Evolutionary conservation across 1,284 basidiomycete genomes (phyloP).

Genomic region (Pterulicium gracile): DNA sequence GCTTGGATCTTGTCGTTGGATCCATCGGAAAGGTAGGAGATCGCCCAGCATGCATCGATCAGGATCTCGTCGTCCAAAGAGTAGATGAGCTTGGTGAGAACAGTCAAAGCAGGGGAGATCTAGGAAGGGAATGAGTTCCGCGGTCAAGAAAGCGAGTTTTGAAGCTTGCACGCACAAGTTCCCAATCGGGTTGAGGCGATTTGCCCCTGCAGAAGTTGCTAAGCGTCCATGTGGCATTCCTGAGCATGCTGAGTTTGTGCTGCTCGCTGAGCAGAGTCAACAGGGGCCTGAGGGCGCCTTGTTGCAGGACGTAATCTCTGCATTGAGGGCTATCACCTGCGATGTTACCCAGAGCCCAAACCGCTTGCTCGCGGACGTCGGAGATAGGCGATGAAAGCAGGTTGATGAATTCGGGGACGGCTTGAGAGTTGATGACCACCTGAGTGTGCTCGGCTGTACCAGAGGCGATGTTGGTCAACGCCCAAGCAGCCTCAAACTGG

Average conservation of each 20-base stretch:
- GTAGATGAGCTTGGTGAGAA: slow-evolving; percentile 97
- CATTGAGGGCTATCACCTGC: slow-evolving; percentile 93
- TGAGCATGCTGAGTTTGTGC: slow-evolving; percentile 94
- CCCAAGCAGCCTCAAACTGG: slow-evolving; percentile 99
- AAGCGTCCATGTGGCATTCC: slow-evolving; percentile 96
- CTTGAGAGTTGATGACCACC: slow-evolving; percentile 90
- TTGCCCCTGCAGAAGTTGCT: slow-evolving; percentile 98
- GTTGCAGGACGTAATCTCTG: slow-evolving; percentile 80
- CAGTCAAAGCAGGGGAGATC: slow-evolving; percentile 94
- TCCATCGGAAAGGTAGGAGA: slow-evolving; percentile 98
- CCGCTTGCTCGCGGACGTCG: slow-evolving; percentile 93
- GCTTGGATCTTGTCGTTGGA: slow-evolving; percentile 99
- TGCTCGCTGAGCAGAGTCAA: slow-evolving; percentile 69
- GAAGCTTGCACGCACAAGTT: slow-evolving; percentile 46
- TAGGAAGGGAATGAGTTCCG: slow-evolving; percentile 22
- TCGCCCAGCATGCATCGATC: slow-evolving; percentile 99
- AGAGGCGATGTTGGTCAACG: slow-evolving; percentile 98
- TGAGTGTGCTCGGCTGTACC: slow-evolving; percentile 98
- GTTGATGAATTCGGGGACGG: slow-evolving; percentile 97
- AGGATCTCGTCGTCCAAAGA: slow-evolving; percentile 98
- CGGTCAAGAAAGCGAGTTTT: slow-evolving; percentile 4
- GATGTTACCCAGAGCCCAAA: slow-evolving; percentile 96
- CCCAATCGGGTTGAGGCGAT: slow-evolving; percentile 93
- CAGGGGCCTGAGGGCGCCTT: slow-evolving; percentile 66
- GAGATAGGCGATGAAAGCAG: slow-evolving; percentile 79